These are phyloP conservation scores for Penicillium sp. DNA, from an alignment of 2,329 filamentous ascomycete species.

Conservation along the genomic window DNA sequence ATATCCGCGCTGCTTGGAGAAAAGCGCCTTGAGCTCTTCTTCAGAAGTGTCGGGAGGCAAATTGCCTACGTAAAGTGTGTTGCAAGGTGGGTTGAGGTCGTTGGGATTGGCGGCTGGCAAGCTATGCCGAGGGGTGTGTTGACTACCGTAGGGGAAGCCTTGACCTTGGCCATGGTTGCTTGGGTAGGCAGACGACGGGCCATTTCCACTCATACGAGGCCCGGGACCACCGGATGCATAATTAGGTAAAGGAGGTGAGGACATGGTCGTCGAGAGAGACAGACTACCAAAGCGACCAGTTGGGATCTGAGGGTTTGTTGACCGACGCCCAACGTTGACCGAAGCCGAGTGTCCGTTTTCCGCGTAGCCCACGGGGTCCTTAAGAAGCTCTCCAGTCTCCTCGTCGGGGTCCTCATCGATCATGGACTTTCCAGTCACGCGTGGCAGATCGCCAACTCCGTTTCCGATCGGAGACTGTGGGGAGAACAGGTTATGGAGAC, in stretches of 20 bases:
- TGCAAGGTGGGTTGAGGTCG: slow-evolving; percentile 95
- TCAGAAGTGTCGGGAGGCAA: slow-evolving; percentile 89
- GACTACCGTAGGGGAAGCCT: slow-evolving; percentile 57
- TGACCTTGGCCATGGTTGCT: slow-evolving; percentile 56
- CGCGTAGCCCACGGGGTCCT: slow-evolving; percentile 65
- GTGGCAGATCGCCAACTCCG: slow-evolving; percentile 52
- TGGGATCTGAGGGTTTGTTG: slow-evolving; percentile 71
- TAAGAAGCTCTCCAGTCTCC: slow-evolving; percentile 61
- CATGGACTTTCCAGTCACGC: slow-evolving; percentile 60
- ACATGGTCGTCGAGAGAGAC: slow-evolving; percentile 67
- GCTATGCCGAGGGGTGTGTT: slow-evolving; percentile 62
- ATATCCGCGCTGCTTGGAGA: slow-evolving; percentile 90
- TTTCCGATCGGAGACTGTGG: slow-evolving; percentile 61
- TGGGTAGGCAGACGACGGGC: slow-evolving; percentile 57
- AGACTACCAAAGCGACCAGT: slow-evolving; percentile 67
- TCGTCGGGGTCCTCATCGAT: slow-evolving; percentile 65
- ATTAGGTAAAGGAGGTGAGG: slow-evolving; percentile 56
- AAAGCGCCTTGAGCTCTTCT: slow-evolving; percentile 90
- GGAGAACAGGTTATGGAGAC: slow-evolving; percentile 59
- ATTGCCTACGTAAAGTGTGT: slow-evolving; percentile 97
- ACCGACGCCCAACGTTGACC: slow-evolving; percentile 54
- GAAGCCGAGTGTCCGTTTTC: slow-evolving; percentile 61
- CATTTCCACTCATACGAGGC: slow-evolving; percentile 48
- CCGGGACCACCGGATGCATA: slow-evolving; percentile 52
- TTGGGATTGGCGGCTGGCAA: slow-evolving; percentile 89